Evolutionary conservation across 345 rosid genomes (phyloP).

Genomic region (Noccaea bulbosa): DNA sequence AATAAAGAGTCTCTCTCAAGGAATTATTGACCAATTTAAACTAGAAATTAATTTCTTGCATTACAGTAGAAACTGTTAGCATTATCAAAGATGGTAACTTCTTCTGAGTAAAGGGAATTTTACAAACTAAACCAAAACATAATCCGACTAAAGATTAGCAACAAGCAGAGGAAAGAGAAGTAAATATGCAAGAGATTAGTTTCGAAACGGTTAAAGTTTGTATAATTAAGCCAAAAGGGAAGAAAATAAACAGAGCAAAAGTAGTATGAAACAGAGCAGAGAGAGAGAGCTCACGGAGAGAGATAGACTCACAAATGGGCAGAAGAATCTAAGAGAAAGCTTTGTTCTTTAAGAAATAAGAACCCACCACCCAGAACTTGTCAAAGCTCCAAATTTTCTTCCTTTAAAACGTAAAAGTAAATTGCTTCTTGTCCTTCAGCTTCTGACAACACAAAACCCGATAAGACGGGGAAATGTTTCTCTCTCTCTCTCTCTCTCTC

Average conservation of each 20-base stretch:
- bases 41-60: not conserved
- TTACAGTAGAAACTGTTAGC: constrained; percentile 5
- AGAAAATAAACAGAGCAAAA: constrained; percentile 7
- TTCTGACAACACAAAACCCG: constrained; percentile 36
- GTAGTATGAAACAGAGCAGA: constrained; percentile 43
- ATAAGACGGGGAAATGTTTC: constrained; percentile 34
- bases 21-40: not conserved
- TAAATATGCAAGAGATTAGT: constrained; percentile 7
- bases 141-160: not conserved
- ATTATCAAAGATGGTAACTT: constrained; percentile 17
- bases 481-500: constrained; percentile 27
- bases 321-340: constrained; percentile 40
- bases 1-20: not conserved
- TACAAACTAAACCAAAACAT: not conserved
- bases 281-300: constrained; percentile 28
- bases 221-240: constrained; percentile 7
- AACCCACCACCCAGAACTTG: constrained; percentile 31
- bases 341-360: constrained; percentile 17
- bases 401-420: constrained; percentile 41
- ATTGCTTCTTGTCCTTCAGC: constrained; percentile 40
- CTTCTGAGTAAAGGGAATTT: not conserved
- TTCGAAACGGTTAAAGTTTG: constrained; percentile 4
- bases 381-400: constrained; percentile 44
- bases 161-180: not conserved
- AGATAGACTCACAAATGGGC: constrained; percentile 50